Evolutionary conservation across 164 flowering plant species (phyloP).

Genomic region (Sextonia rubra): DNA sequence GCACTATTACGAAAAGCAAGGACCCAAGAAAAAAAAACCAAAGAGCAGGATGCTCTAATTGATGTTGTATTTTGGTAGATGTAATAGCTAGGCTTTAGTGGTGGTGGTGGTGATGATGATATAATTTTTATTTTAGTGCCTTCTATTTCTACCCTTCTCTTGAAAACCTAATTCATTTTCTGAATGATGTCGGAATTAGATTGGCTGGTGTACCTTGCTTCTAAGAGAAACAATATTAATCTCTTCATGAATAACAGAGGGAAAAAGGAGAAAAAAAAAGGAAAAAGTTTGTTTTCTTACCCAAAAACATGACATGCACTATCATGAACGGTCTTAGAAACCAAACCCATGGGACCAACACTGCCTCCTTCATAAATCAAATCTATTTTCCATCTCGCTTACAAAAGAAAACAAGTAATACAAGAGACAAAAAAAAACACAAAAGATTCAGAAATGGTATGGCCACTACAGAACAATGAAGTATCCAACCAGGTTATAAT

Average conservation of each 20-base stretch:
- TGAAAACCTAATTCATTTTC: background rate
- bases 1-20: too few species aligned
- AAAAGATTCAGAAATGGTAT: background rate
- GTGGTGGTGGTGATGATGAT: too few species aligned
- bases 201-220: too few species aligned
- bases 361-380: constrained; percentile 45
- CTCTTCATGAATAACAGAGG: background rate
- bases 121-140: too few species aligned
- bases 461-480: background rate
- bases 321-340: constrained; percentile 32
- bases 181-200: too few species aligned
- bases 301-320: constrained; percentile 46
- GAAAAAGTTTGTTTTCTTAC: constrained; percentile 17
- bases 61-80: too few species aligned
- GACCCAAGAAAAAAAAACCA: too few species aligned
- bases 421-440: too few species aligned
- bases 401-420: constrained; percentile 5
- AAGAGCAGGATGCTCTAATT: too few species aligned
- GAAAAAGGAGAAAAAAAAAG: background rate
- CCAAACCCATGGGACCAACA: constrained; percentile 42
- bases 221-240: too few species aligned
- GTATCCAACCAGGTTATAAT: background rate
- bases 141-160: too few species aligned
- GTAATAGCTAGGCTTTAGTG: too few species aligned
- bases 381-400: constrained; percentile 40